Evolutionary conservation across 2,329 filamentous ascomycete species (phyloP).

Genomic region (Beauveria australis): DNA sequence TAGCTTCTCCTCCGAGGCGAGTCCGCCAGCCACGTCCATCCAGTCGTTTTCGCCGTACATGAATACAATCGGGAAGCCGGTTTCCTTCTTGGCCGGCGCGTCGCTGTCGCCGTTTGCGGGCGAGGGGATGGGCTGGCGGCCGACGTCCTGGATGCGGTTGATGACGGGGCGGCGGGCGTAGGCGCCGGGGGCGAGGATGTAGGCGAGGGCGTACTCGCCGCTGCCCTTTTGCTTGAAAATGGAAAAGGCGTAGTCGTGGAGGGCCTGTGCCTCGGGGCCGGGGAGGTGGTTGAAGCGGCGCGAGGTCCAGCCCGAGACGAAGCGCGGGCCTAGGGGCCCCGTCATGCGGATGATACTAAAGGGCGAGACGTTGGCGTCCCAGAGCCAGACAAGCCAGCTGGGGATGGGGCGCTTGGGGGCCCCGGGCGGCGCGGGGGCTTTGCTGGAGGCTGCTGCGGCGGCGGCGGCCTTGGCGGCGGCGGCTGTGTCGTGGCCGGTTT

Average conservation of each 20-base stretch:
- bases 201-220: slow-evolving; percentile 87
- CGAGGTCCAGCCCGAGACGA: slow-evolving; percentile 92
- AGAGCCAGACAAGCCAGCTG: slow-evolving; percentile 84
- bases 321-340: slow-evolving; percentile 80
- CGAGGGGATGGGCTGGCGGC: slow-evolving; percentile 53
- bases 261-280: slow-evolving; percentile 64
- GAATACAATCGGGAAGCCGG: slow-evolving; percentile 74
- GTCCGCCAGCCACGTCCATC: slow-evolving; percentile 91
- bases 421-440: slow-evolving; percentile 19
- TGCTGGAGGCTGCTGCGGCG: slow-evolving; percentile 20
- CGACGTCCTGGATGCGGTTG: slow-evolving; percentile 76
- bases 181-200: slow-evolving; percentile 87
- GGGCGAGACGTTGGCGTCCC: slow-evolving; percentile 94
- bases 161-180: slow-evolving; percentile 85
- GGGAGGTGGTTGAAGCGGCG: slow-evolving; percentile 88
- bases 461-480: slow-evolving; percentile 19
- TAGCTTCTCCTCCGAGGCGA: slow-evolving; percentile 71
- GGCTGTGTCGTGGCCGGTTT: slow-evolving; percentile 24
- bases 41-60: slow-evolving; percentile 98
- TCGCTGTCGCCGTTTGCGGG: slow-evolving; percentile 14
- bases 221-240: slow-evolving; percentile 88
- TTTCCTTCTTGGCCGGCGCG: slow-evolving; percentile 35
- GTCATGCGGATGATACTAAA: slow-evolving; percentile 85
- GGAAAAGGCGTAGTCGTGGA: slow-evolving; percentile 91
- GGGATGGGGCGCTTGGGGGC: slow-evolving; percentile 54